A percentile compares a stretch with the other conserved stretches of the same genome.
Conservation (phyloP, 75 land plant genomes). For the Ceratopteris richardii region DNA sequence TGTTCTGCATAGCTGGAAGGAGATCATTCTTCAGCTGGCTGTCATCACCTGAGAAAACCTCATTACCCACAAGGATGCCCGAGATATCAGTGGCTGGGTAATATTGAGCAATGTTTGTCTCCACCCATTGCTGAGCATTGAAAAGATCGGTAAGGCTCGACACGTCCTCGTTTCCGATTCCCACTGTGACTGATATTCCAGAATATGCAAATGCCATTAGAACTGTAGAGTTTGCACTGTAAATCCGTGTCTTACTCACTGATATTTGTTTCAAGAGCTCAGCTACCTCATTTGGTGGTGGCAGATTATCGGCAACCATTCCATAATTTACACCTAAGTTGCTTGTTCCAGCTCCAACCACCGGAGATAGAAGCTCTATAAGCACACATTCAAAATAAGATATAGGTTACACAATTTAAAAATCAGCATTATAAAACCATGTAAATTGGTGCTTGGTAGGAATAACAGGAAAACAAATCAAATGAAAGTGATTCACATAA, state of each 20-base stretch:
- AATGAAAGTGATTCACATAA: too few relatives aligned
- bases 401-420: too few relatives aligned
- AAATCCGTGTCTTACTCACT: slow-evolving; percentile 38
- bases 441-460: too few relatives aligned
- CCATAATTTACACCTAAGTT: slow-evolving; percentile 42
- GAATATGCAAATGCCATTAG: slow-evolving; percentile 43
- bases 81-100: slow-evolving; percentile 36
- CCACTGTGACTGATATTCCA: slow-evolving; percentile 40
- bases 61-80: slow-evolving; percentile 52
- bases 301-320: slow-evolving; percentile 26
- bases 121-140: slow-evolving; percentile 36
- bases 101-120: slow-evolving; percentile 30
- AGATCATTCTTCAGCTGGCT: slow-evolving; percentile 1
- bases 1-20: slow-evolving; percentile 50
- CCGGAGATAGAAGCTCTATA: too few relatives aligned
- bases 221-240: slow-evolving; percentile 21
- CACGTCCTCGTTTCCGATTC: slow-evolving; percentile 28
- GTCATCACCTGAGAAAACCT: slow-evolving; percentile 22
- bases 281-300: slow-evolving; percentile 31
- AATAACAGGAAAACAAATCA: too few relatives aligned
- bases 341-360: too few relatives aligned
- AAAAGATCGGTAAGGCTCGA: slow-evolving; percentile 13
- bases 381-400: too few relatives aligned
- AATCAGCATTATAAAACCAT: too few relatives aligned
- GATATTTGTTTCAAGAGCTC: slow-evolving; percentile 16